A percentile compares a stretch with the other conserved stretches of the same genome.
phyloP scores from a whole-genome alignment of 2,329 filamentous ascomycete species.

The Botrytis tulipae region DNA sequence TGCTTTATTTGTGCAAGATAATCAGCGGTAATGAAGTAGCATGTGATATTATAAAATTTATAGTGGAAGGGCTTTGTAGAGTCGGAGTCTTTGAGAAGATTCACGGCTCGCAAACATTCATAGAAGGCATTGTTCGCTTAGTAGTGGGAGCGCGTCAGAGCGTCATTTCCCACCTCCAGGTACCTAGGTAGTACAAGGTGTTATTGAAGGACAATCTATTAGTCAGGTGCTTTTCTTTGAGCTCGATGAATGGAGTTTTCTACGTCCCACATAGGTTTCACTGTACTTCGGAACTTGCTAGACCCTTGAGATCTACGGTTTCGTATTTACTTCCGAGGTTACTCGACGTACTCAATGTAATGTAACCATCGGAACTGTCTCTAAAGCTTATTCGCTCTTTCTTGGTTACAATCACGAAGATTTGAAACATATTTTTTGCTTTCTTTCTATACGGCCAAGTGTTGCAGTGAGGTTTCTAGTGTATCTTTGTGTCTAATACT shows the following conservation, averaged over 20 bases:
- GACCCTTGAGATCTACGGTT: neutral
- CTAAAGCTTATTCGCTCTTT: neutral
- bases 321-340: neutral
- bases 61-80: neutral
- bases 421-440: neutral
- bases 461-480: neutral
- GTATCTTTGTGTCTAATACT: neutral
- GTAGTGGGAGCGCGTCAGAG: neutral
- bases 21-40: accelerated
- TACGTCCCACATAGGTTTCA: neutral
- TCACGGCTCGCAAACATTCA: neutral
- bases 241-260: no score
- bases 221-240: neutral
- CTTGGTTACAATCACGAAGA: no score
- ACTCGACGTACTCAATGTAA: neutral
- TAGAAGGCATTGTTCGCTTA: neutral
- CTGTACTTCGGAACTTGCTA: neutral
- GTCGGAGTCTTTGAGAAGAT: neutral
- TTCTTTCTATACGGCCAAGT: neutral
- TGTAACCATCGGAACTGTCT: neutral
- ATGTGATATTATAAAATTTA: neutral
- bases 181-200: no score
- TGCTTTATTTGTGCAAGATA: neutral
- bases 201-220: neutral
- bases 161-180: neutral